phyloP scores from a whole-genome alignment of 2,329 filamentous ascomycete genomes.

The Aspergillus sp. region DNA sequence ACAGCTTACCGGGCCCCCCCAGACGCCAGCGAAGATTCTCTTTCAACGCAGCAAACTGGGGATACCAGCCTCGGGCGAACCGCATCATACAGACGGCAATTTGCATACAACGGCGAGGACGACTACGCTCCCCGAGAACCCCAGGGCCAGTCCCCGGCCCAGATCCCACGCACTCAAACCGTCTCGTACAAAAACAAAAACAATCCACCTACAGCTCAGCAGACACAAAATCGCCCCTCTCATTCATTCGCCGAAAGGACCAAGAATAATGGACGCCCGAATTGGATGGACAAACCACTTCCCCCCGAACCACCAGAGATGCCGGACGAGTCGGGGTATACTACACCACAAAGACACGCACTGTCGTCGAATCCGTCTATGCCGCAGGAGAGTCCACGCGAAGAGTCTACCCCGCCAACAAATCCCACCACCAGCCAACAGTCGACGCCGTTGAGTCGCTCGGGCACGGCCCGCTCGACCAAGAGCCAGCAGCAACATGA shows the following conservation, averaged over 20 bases:
- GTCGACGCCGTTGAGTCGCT: conserved; percentile 20
- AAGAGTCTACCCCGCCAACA: conserved; percentile 6
- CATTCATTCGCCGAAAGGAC: conserved; percentile 22
- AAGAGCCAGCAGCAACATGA: conserved; percentile 31
- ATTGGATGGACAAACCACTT: conserved; percentile 8
- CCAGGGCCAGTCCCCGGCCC: conserved; percentile 54
- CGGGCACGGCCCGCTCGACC: conserved; percentile 23
- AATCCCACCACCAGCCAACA: conserved; percentile 11
- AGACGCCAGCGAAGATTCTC: conserved; percentile 6
- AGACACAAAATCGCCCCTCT: conserved; percentile 4
- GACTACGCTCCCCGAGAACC: conserved; percentile 32
- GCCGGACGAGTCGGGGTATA: conserved; percentile 4
- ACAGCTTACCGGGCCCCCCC: conserved; percentile 6
- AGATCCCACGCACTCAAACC: conserved; percentile 53
- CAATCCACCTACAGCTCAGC: conserved; percentile 22
- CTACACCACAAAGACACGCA: neutral
- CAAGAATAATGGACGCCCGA: conserved; percentile 8
- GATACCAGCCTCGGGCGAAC: conserved; percentile 13
- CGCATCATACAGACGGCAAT: conserved; percentile 14
- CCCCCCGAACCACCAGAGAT: conserved; percentile 3
- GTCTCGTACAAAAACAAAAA: conserved; percentile 50
- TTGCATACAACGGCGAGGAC: conserved; percentile 8
- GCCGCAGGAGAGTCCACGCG: neutral
- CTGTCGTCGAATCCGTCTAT: neutral
- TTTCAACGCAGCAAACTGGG: conserved; percentile 5